These are phyloP conservation scores for Cicer arietinum DNA, from an alignment of 306 rosid genomes.

Conservation along the genomic window DNA sequence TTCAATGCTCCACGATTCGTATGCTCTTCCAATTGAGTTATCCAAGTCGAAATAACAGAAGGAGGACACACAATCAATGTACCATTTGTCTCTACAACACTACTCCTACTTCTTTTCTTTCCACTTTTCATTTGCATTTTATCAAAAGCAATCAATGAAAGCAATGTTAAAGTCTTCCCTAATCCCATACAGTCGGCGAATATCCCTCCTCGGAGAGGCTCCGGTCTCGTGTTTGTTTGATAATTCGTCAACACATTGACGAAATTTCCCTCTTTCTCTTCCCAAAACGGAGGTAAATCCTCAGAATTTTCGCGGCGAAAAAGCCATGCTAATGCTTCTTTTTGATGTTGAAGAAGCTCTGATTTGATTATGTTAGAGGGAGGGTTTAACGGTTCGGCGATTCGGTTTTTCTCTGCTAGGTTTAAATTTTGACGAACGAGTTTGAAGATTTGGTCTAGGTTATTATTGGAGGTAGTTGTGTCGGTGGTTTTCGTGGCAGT, in stretches of 20 bases:
- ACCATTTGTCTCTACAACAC: neutral
- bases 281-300: constrained; percentile 85
- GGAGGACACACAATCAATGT: constrained; percentile 82
- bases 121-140: constrained; percentile 33
- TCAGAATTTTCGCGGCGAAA: constrained; percentile 58
- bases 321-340: constrained; percentile 77
- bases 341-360: constrained; percentile 71
- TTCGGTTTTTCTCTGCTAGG: constrained; percentile 38
- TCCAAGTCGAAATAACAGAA: constrained; percentile 78
- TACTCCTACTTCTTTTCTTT: constrained; percentile 40
- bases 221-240: constrained; percentile 49
- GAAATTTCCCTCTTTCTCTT: constrained; percentile 52
- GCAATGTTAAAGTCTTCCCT: constrained; percentile 80
- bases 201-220: constrained; percentile 80
- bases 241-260: constrained; percentile 70
- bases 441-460: constrained; percentile 60
- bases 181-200: constrained; percentile 82
- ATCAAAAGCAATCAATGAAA: constrained; percentile 70
- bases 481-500: accelerated
- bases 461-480: neutral
- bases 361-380: constrained; percentile 54
- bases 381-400: constrained; percentile 52
- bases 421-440: constrained; percentile 31
- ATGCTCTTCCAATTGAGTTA: constrained; percentile 67
- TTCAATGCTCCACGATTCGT: constrained; percentile 58